These are phyloP conservation scores for Mortierella sp. DNA, from an alignment of 371 early-diverging fungal genomes.

Conservation along the genomic window DNA sequence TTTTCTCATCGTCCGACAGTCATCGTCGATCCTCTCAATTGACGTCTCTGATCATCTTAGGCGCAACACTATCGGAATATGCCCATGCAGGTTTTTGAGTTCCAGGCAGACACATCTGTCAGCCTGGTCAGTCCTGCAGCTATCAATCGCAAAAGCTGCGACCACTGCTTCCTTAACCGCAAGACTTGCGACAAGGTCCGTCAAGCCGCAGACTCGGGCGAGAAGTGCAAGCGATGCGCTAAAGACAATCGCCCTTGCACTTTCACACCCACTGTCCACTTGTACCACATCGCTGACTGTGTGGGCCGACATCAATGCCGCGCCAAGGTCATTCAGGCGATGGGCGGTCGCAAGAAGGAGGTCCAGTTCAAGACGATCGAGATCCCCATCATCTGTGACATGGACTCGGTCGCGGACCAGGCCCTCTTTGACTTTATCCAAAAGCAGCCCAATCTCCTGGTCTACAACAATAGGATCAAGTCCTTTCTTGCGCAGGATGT, in stretches of 20 bases:
- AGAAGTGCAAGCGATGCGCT: conserved; percentile 50
- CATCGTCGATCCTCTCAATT: background rate
- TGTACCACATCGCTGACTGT: conserved; percentile 54
- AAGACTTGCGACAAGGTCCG: conserved; percentile 57
- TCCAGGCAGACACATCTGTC: conserved; percentile 51
- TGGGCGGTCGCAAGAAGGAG: conserved; percentile 54
- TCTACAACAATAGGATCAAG: conserved; percentile 53
- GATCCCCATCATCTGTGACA: conserved; percentile 51
- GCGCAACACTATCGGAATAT: conserved; percentile 3
- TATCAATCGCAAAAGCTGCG: conserved; percentile 52
- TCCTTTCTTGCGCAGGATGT: conserved; percentile 52
- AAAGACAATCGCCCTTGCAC: conserved; percentile 55
- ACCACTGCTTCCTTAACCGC: conserved; percentile 54
- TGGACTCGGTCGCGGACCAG: conserved; percentile 34
- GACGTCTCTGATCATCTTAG: too few species aligned
- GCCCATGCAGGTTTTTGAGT: conserved; percentile 53
- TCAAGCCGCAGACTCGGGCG: conserved; percentile 42
- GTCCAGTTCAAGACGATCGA: conserved; percentile 50
- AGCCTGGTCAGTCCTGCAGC: conserved; percentile 49
- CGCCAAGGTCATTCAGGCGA: conserved; percentile 55
- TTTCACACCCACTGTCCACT: conserved; percentile 52
- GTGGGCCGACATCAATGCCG: conserved; percentile 56
- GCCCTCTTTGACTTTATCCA: conserved; percentile 50
- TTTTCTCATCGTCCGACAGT: background rate
- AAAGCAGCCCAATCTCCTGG: conserved; percentile 48